Conservation (phyloP, 495 filamentous ascomycete species). For the Cudoniella acicularis region DNA sequence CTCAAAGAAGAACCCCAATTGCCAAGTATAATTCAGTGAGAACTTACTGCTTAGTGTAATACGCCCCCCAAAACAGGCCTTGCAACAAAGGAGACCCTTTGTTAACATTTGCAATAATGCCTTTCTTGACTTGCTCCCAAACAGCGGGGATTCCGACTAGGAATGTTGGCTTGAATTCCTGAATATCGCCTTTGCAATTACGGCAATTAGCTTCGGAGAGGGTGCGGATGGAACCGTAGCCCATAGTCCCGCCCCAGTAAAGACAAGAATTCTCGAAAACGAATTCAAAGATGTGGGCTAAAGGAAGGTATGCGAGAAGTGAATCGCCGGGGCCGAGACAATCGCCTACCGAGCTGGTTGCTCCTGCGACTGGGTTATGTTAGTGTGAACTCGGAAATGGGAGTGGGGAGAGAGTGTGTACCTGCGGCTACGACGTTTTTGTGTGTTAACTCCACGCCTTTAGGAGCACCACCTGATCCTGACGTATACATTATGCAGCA, state of each 20-base stretch:
- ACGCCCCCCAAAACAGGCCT: conserved; percentile 87
- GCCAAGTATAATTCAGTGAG: conserved; percentile 30
- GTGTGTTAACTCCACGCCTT: conserved; percentile 90
- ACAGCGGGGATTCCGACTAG: conserved; percentile 96
- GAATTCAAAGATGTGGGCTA: conserved; percentile 93
- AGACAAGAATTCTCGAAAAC: conserved; percentile 91
- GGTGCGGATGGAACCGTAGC: conserved; percentile 59
- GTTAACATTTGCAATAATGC: conserved; percentile 79
- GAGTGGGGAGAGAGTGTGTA: conserved; percentile 36
- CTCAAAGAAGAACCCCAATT: too few species aligned
- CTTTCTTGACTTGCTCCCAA: conserved; percentile 97
- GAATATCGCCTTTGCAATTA: conserved; percentile 93
- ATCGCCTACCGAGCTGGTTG: conserved; percentile 72
- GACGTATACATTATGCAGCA: conserved; percentile 99
- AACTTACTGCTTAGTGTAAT: conserved; percentile 66
- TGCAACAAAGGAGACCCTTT: conserved; percentile 63
- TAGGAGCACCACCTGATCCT: conserved; percentile 91
- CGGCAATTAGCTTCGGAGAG: conserved; percentile 81
- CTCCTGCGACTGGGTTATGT: conserved; percentile 65
- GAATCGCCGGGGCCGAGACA: conserved; percentile 78
- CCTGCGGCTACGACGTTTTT: conserved; percentile 81
- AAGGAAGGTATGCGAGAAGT: conserved; percentile 85
- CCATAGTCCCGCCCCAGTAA: conserved; percentile 94
- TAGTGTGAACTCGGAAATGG: conserved; percentile 1
- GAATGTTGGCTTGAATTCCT: conserved; percentile 85